Evolutionary conservation across 164 flowering plant species (phyloP), one percentile per base, ranked within the genome.

Genomic region (Umbilicus rupestris): DNA sequence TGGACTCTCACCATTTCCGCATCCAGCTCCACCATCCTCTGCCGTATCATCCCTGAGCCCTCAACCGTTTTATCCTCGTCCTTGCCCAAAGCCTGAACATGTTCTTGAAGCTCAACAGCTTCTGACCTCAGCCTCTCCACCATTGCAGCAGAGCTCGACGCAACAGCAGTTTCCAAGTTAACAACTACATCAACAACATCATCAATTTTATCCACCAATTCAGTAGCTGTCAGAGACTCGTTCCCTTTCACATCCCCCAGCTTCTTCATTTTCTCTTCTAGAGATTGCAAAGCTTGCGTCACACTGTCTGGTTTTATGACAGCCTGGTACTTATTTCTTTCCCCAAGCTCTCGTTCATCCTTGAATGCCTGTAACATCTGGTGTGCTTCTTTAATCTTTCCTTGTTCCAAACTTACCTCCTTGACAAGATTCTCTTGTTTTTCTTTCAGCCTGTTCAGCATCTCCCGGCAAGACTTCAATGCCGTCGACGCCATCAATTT

Each of bases 401-500:
- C 52, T 3, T 65, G 58, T 78, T 87, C 98, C 10, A 71, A 64
- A 41, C 39, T 70, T 29, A 83, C 85, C 59, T 84, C 89, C 45
- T 78, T 80, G 3, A 65, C 66, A 0, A 83, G 78, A 59, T 68
- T 67, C 65, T 75, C 73, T 57, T 80, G 91, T 62, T 81, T 80
- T 74, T 83, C 84, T 64, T 81, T 83, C 79, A 89, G 45, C 72
- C 77, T 75, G 20, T 4, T 37, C 77, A 92, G 64, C 17, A 84
- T 73, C 52, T 83, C 78, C 52, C 82, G 77, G 67, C 96, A 88
- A 26, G 93, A 84, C 44, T 80, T 83, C 20, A 92, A 70, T 63
- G 95, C 95, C 0, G 84, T 73, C 1, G 72, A 70, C 1, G 86
- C 87, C 92, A 92, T 92, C 68, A 92, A 55, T 58, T 70, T 74